Base-by-base conservation (phyloP, 1,139 yeast species). In the Debaryomyces sp. region DNA sequence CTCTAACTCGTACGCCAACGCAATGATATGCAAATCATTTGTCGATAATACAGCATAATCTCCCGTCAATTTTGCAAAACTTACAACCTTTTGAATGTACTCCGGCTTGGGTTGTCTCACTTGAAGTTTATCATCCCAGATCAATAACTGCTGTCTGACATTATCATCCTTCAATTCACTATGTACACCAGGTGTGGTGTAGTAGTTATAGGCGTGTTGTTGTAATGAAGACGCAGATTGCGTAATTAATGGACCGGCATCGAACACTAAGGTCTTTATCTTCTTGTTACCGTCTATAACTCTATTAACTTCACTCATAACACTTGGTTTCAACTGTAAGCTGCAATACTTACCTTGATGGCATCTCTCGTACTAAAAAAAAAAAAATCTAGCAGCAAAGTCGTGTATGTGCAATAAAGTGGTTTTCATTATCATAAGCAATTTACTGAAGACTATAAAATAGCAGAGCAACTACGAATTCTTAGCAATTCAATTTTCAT, bases 211-310 rank as follows among this genome's bases (percentile, higher is more conserved):
- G 0, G 96, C 97, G 61, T 78, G 80, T 53, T 80, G 82, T 62
- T 86, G 86, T 50, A 91, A 75, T 30, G 85, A 81, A 2, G 90
- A 77, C n/a, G 89, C 89, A 6, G 95, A 78, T 61, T 89, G 95
- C 2, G 96, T 87, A 58, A 94, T 87, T 59, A 94, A 73, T 9
- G 99, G 99, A 48, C 96, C 96, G 6, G 98, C 97, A 77, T 94
- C 99, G 56, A 94, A 77, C 13, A 94, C 87, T 50, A 94, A 72
- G 2, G 85, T 71, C 50, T 77, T 73, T 32, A 84, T 82, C 46
- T 66, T 41, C 43, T 45, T 44, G 17, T 9, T 24, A 2, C 43
- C 30, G 26, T 41, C 27, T 34, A 34, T 26, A 15, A 15, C 13
- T 17, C 30, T 24, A 12, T n/a, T 18, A 34, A 13, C 12, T 21